A percentile compares a stretch with the other conserved stretches of the same genome.
Evolutionary conservation across 2,329 filamentous ascomycete genomes (phyloP).

Genomic region (Exophiala sideris): DNA sequence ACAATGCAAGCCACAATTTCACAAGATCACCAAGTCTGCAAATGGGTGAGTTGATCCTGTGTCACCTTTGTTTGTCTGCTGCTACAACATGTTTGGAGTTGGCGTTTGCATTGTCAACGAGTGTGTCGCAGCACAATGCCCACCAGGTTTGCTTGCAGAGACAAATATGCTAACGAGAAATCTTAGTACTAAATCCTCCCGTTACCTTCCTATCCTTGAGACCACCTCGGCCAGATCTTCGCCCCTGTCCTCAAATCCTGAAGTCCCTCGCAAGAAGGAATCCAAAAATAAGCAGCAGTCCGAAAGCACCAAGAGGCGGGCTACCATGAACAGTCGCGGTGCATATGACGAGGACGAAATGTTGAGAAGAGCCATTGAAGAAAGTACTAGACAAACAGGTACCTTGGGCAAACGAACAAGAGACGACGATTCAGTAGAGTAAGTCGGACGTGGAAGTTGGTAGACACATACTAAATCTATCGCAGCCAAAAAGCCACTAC

Average conservation of each 20-base stretch:
- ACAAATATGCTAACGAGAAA: not conserved
- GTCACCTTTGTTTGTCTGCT: slow-evolving; percentile 6
- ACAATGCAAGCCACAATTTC: slow-evolving; percentile 84
- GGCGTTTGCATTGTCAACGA: not conserved
- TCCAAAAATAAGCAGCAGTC: slow-evolving; percentile 48
- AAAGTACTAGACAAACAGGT: slow-evolving; percentile 67
- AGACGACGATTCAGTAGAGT: slow-evolving; percentile 96
- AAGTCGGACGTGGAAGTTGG: slow-evolving; percentile 42
- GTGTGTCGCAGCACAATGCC: too few relatives aligned
- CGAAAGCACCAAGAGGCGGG: slow-evolving; percentile 73
- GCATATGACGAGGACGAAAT: slow-evolving; percentile 95
- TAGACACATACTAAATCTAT: slow-evolving; percentile 6
- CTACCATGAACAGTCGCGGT: slow-evolving; percentile 95
- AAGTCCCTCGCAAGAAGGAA: slow-evolving; percentile 41
- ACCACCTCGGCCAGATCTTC: slow-evolving; percentile 45
- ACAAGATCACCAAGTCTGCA: slow-evolving; percentile 73
- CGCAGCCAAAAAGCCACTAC: slow-evolving; percentile 64
- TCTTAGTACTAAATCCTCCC: slow-evolving; percentile 59
- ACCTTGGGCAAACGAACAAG: slow-evolving; percentile 76
- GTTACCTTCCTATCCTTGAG: slow-evolving; percentile 59
- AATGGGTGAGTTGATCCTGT: slow-evolving; percentile 69
- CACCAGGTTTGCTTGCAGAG: not conserved
- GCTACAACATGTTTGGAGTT: not conserved
- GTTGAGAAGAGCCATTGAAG: slow-evolving; percentile 83
- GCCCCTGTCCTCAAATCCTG: slow-evolving; percentile 41